phyloP scores from a whole-genome alignment of 2,329 filamentous ascomycete species.

The Didymella arachidicola region DNA sequence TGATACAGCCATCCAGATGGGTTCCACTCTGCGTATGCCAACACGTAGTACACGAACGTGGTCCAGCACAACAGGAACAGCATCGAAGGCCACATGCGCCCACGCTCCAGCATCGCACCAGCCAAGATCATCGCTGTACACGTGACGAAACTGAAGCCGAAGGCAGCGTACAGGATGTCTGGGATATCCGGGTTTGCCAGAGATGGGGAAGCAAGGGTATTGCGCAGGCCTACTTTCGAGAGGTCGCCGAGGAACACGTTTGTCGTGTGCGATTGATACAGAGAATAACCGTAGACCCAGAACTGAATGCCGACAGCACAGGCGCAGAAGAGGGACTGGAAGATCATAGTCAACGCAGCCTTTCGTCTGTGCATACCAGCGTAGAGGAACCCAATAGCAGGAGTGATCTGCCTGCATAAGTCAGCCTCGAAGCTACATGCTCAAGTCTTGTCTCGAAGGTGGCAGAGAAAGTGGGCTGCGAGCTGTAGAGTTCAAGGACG shows the following conservation, averaged over 20 bases:
- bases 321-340: slow-evolving; percentile 59
- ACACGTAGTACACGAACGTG: slow-evolving; percentile 48
- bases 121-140: slow-evolving; percentile 46
- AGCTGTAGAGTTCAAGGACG: background rate
- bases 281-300: slow-evolving; percentile 58
- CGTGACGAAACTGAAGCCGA: slow-evolving; percentile 48
- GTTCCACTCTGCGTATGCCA: slow-evolving; percentile 83
- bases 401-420: slow-evolving; percentile 42
- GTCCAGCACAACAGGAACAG: slow-evolving; percentile 48
- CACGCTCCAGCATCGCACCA: slow-evolving; percentile 46
- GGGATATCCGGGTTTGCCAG: slow-evolving; percentile 45
- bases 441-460: background rate
- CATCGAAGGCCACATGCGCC: slow-evolving; percentile 41
- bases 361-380: slow-evolving; percentile 46
- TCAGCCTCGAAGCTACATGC: slow-evolving; percentile 6
- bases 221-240: slow-evolving; percentile 43
- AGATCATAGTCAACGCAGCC: slow-evolving; percentile 55
- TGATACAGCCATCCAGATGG: slow-evolving; percentile 73
- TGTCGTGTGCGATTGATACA: slow-evolving; percentile 51
- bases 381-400: slow-evolving; percentile 47
- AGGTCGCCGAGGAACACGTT: slow-evolving; percentile 41
- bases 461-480: background rate
- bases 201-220: slow-evolving; percentile 41
- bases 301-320: slow-evolving; percentile 58
- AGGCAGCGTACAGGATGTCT: slow-evolving; percentile 45